Evolutionary conservation across 352 stramenopile genomes (phyloP).

Genomic region (Pythium aristosporum): DNA sequence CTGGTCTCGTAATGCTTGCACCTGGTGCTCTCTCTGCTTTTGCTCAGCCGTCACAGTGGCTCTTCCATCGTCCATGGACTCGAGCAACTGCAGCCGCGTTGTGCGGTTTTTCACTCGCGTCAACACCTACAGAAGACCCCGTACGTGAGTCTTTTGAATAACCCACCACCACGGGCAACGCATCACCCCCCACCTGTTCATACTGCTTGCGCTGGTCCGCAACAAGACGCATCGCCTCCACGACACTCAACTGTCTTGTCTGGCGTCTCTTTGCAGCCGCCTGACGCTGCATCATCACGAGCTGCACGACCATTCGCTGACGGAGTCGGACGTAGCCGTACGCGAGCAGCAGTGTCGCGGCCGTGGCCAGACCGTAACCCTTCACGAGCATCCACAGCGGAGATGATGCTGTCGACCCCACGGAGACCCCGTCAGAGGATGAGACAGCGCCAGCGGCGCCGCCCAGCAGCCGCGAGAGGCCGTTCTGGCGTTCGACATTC

Average conservation of each 20-base stretch:
- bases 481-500: constrained; percentile 53
- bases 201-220: constrained; percentile 28
- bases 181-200: constrained; percentile 18
- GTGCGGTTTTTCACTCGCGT: constrained; percentile 18
- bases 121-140: constrained; percentile 13
- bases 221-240: constrained; percentile 17
- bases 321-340: constrained; percentile 27
- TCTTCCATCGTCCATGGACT: constrained; percentile 7
- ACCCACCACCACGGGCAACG: not conserved
- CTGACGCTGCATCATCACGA: constrained; percentile 15
- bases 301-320: constrained; percentile 21
- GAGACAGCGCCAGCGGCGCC: not conserved
- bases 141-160: not conserved
- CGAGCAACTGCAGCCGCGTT: constrained; percentile 17
- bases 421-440: not conserved
- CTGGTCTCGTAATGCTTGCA: constrained; percentile 18
- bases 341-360: constrained; percentile 25
- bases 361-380: constrained; percentile 20
- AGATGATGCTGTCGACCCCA: not conserved
- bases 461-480: constrained; percentile 42
- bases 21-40: constrained; percentile 12
- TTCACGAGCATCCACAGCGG: constrained; percentile 16
- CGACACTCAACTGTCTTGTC: constrained; percentile 7
- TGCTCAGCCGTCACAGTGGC: constrained; percentile 4
- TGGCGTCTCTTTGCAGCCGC: constrained; percentile 3